Percentiles rank a stretch among this genome's conserved stretches.
Conservation (phyloP, 225 moss, liverwort and hornwort species). For the Asterella californica region DNA sequence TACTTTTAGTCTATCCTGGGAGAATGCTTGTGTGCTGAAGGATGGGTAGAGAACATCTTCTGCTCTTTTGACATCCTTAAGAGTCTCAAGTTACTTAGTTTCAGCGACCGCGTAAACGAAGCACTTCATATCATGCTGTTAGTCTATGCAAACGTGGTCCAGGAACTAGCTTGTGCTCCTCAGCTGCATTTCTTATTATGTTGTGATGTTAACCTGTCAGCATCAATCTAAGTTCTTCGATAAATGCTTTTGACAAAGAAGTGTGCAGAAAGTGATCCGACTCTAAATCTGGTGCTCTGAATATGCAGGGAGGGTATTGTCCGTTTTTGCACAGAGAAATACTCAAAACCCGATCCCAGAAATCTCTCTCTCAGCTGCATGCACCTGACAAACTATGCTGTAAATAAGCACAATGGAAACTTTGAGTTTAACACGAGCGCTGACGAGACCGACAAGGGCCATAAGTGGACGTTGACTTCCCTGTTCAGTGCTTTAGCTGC, state of each 20-base stretch:
- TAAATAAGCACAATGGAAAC: constrained; percentile 79
- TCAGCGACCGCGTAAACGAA: not conserved
- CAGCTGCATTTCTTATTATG: not conserved
- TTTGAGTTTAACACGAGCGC: constrained; percentile 81
- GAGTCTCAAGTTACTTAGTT: not conserved
- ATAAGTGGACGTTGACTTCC: constrained; percentile 81
- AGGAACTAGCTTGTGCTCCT: not conserved
- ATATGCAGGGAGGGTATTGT: constrained; percentile 74
- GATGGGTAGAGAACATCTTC: not conserved
- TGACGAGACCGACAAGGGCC: constrained; percentile 79
- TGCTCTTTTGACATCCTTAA: constrained; percentile 2
- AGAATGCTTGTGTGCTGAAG: constrained; percentile 27
- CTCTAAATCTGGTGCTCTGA: not conserved
- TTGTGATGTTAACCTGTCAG: not conserved
- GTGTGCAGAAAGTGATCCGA: not conserved
- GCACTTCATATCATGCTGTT: not conserved
- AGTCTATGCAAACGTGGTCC: not conserved
- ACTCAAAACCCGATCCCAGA: constrained; percentile 69
- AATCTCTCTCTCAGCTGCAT: constrained; percentile 77
- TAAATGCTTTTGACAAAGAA: not conserved
- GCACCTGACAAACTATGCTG: constrained; percentile 92
- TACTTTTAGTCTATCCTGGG: constrained; percentile 67
- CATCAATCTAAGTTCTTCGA: not conserved
- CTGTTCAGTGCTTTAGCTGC: constrained; percentile 66
- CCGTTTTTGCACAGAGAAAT: constrained; percentile 89